Percentiles rank a stretch among this genome's conserved stretches.
phyloP scores from a whole-genome alignment of 1,284 basidiomycete species.

The Puccinia hordei region DNA sequence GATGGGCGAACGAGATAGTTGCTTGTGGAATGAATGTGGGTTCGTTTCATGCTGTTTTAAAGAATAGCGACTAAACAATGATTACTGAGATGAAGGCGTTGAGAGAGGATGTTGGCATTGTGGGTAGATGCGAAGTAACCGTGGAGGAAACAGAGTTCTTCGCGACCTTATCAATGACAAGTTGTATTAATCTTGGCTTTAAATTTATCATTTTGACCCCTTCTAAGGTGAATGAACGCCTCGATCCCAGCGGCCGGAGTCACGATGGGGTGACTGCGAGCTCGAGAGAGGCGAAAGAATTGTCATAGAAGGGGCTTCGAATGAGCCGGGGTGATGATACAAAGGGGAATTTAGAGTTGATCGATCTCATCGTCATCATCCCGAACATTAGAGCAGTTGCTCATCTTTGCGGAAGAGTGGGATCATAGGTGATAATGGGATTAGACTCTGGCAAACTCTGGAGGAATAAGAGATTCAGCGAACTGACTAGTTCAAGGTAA shows the following conservation, averaged over 20 bases:
- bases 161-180: slow-evolving; percentile 41
- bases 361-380: slow-evolving; percentile 24
- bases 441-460: neutral
- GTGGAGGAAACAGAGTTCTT: slow-evolving; percentile 24
- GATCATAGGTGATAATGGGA: neutral
- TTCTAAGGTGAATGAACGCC: slow-evolving; percentile 28
- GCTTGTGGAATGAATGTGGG: neutral
- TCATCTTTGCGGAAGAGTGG: neutral
- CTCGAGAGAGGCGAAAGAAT: slow-evolving; percentile 9
- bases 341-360: neutral
- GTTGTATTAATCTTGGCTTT: slow-evolving; percentile 30
- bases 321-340: neutral
- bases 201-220: slow-evolving; percentile 45
- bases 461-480: neutral
- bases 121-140: slow-evolving; percentile 46
- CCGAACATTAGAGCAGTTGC: neutral
- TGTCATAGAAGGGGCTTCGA: slow-evolving; percentile 40
- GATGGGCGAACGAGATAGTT: neutral
- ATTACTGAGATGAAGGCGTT: neutral
- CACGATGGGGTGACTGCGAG: neutral
- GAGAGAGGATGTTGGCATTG: slow-evolving; percentile 21
- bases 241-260: slow-evolving; percentile 13
- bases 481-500: slow-evolving; percentile 45
- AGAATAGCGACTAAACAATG: neutral
- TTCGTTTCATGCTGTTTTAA: neutral